Conservation (phyloP, 2,329 filamentous ascomycete genomes). For the Cladosporium phlei region DNA sequence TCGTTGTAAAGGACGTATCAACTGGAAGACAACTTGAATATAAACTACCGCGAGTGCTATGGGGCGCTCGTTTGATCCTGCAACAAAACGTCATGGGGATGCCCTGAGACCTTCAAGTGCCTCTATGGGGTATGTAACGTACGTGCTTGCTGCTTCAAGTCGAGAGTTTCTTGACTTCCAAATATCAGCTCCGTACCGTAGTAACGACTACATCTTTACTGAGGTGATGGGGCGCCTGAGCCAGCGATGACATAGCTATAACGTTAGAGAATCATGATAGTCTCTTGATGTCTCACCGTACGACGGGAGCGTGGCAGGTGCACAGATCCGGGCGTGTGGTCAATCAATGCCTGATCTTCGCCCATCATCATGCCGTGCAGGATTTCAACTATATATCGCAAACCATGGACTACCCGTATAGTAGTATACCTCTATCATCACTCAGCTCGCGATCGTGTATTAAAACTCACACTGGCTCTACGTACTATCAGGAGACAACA, state of each 20-base stretch:
- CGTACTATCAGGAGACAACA: neutral
- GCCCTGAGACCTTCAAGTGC: neutral
- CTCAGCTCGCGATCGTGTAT: neutral
- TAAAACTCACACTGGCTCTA: neutral
- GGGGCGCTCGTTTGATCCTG: neutral
- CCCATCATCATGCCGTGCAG: neutral
- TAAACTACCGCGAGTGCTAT: too few species aligned
- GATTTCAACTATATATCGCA: neutral
- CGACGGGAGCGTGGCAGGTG: neutral
- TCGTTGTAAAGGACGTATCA: too few species aligned
- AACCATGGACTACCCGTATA: neutral
- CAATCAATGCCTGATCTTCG: neutral
- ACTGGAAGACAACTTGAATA: too few species aligned
- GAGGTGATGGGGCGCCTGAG: neutral
- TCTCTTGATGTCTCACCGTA: neutral
- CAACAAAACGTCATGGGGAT: neutral
- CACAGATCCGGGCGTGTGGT: neutral
- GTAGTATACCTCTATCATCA: neutral
- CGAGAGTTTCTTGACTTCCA: too few species aligned
- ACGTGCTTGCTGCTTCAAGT: too few species aligned
- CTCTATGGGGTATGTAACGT: too few species aligned
- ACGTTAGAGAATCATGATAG: neutral
- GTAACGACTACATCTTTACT: too few species aligned
- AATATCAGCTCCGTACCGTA: too few species aligned
- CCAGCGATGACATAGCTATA: neutral